Conservation (phyloP, 1,284 basidiomycete species). For the Sanguinoderma infundibulare region DNA sequence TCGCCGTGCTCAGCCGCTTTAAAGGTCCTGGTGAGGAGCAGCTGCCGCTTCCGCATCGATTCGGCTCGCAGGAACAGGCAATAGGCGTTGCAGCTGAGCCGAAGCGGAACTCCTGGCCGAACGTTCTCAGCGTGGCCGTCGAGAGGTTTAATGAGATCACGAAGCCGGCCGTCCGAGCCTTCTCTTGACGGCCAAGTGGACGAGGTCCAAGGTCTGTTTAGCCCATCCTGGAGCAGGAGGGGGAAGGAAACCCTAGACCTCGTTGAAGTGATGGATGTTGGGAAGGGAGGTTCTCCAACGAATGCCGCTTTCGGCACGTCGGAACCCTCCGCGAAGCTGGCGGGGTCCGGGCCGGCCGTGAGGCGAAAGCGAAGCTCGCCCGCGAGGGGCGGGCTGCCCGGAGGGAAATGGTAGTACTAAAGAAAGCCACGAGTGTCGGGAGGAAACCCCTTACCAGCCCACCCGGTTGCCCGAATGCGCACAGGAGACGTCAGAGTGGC, state of each 20-base stretch:
- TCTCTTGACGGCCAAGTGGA: not conserved
- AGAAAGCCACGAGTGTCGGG: not conserved
- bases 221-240: not conserved
- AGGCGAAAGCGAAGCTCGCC: not conserved
- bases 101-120: not conserved
- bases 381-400: not conserved
- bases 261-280: too few species aligned
- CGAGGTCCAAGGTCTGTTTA: not conserved
- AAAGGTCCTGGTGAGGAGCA: not conserved
- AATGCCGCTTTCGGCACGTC: not conserved
- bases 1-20: not conserved
- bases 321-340: not conserved
- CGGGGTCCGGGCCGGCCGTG: not conserved
- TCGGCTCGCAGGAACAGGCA: not conserved
- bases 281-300: not conserved
- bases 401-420: not conserved
- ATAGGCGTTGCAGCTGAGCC: not conserved
- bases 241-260: too few species aligned
- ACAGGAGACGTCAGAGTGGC: too few species aligned
- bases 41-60: not conserved
- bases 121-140: not conserved
- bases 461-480: too few species aligned
- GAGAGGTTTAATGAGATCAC: not conserved
- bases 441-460: too few species aligned
- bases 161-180: too few species aligned